phyloP scores from a whole-genome alignment of 116 monocot species.

The Iris pallida region DNA sequence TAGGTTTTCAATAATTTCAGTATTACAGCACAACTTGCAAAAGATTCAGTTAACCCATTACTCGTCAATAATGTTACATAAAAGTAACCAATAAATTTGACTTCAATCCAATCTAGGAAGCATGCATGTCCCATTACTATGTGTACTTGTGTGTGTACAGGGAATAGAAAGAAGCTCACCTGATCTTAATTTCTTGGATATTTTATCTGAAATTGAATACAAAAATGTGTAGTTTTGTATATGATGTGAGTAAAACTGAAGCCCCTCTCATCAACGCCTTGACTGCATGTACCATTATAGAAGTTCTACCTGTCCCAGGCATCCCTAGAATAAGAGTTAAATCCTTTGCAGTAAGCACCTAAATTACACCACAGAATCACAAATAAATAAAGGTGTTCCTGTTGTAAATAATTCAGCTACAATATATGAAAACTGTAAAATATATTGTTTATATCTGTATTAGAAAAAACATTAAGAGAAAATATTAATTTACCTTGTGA shows the following conservation, averaged over 20 bases:
- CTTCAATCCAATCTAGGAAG: too few species aligned
- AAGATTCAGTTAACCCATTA: too few species aligned
- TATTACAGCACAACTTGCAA: too few species aligned
- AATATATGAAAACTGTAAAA: conserved; percentile 3
- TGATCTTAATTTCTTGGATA: too few species aligned
- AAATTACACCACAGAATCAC: conserved; percentile 2
- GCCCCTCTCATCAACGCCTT: conserved; percentile 85
- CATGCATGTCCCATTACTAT: too few species aligned
- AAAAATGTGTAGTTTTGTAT: conserved; percentile 42
- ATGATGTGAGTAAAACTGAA: conserved; percentile 92
- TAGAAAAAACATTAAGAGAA: neutral
- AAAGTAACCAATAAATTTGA: too few species aligned
- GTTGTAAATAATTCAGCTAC: neutral
- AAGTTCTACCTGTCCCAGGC: conserved; percentile 99
- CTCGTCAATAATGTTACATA: too few species aligned
- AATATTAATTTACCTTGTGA: conserved; percentile 46
- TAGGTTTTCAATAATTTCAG: too few species aligned
- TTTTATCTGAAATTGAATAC: too few species aligned
- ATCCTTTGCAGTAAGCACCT: conserved; percentile 93
- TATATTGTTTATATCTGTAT: neutral
- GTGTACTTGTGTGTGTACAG: too few species aligned
- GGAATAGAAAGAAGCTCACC: too few species aligned
- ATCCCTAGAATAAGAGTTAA: conserved; percentile 93
- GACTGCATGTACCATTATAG: conserved; percentile 96
- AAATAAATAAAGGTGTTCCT: neutral